Evolutionary conservation across 345 rosid genomes (phyloP).

Genomic region (Moringa oleifera): DNA sequence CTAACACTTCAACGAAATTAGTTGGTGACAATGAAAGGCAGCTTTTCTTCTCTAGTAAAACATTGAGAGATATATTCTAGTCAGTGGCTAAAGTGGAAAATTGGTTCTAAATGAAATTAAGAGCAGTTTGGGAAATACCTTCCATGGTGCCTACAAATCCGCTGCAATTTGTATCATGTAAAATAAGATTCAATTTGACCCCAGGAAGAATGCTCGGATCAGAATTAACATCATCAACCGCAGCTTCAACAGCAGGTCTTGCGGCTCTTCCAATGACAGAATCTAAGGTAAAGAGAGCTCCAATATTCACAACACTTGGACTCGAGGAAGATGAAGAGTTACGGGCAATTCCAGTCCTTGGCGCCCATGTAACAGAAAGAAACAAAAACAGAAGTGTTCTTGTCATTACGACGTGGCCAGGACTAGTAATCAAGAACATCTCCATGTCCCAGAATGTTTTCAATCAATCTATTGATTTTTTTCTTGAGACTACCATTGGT

Average conservation of each 20-base stretch:
- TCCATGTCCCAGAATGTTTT: constrained; percentile 26
- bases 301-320: constrained; percentile 52
- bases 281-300: constrained; percentile 62
- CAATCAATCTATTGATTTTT: constrained; percentile 14
- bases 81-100: background rate
- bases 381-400: constrained; percentile 25
- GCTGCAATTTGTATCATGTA: constrained; percentile 73
- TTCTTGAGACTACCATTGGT: constrained; percentile 17
- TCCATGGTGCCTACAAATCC: constrained; percentile 76
- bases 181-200: constrained; percentile 37
- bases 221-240: constrained; percentile 64
- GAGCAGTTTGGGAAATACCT: constrained; percentile 43
- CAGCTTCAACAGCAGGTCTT: constrained; percentile 50
- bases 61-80: background rate
- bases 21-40: background rate
- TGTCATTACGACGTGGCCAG: constrained; percentile 11
- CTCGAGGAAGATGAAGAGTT: constrained; percentile 32
- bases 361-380: constrained; percentile 31
- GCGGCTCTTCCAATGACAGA: constrained; percentile 81
- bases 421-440: constrained; percentile 19
- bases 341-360: constrained; percentile 35
- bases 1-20: no score
- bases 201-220: constrained; percentile 51
- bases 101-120: background rate
- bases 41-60: background rate